Percentiles rank a stretch among this genome's conserved stretches.
Conservation (phyloP, 2,329 filamentous ascomycete genomes). For the Fusarium marasasianum region DNA sequence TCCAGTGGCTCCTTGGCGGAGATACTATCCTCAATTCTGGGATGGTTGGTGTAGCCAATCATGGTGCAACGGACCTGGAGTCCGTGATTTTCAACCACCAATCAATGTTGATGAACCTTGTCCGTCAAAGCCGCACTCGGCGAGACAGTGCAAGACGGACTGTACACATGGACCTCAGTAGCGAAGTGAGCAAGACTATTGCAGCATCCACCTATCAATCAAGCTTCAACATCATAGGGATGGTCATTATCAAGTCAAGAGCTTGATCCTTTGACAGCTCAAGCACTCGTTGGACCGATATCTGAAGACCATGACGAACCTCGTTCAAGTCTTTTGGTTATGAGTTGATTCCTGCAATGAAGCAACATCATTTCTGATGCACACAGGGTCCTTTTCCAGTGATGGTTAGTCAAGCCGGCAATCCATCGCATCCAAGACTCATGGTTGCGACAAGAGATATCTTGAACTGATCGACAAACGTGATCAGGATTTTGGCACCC, state of each 20-base stretch:
- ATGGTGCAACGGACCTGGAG: not conserved
- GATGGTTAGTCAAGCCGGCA: not conserved
- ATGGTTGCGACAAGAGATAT: not conserved
- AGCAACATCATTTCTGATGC: not conserved
- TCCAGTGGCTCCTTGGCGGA: not conserved
- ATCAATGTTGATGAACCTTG: not conserved
- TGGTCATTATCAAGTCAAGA: not conserved
- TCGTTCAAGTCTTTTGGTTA: not conserved
- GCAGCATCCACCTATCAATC: not conserved
- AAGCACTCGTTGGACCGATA: not conserved
- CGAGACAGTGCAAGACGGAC: conserved; percentile 18
- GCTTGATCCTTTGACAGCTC: not conserved
- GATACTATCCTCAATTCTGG: not conserved
- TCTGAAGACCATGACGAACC: not conserved
- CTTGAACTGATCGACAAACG: conserved; percentile 10
- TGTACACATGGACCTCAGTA: not conserved
- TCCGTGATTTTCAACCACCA: not conserved
- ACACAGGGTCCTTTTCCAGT: conserved; percentile 4
- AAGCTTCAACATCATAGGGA: not conserved
- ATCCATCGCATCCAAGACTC: not conserved
- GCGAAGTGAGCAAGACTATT: not conserved
- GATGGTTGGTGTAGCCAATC: not conserved
- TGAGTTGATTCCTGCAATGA: not conserved
- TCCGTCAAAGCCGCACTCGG: not conserved
- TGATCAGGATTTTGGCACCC: not conserved